Evolutionary conservation across 495 filamentous ascomycete genomes (phyloP).

Genomic region (Hypoxylon lenormandii): DNA sequence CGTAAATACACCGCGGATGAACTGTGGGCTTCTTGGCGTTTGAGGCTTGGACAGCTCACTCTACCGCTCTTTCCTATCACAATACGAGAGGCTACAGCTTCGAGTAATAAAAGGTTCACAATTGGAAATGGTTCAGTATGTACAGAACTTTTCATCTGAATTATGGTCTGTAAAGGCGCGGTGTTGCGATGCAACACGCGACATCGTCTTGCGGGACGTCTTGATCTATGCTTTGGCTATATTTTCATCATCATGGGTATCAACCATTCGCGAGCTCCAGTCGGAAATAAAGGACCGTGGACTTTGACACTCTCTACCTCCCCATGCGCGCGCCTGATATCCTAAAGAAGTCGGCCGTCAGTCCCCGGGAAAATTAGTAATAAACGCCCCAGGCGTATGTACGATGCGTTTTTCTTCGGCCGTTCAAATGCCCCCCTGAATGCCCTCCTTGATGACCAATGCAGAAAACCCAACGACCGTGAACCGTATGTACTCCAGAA

Average conservation of each 20-base stretch:
- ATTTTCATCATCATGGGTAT: conserved; percentile 46
- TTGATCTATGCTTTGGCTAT: conserved; percentile 26
- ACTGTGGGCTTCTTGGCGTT: no score
- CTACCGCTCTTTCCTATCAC: neutral
- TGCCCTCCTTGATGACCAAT: conserved; percentile 31
- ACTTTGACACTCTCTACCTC: conserved; percentile 32
- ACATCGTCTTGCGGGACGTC: conserved; percentile 25
- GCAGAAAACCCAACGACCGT: conserved; percentile 34
- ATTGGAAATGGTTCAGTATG: neutral
- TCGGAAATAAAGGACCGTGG: conserved; percentile 17
- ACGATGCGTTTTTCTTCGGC: conserved; percentile 34
- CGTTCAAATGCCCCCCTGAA: conserved; percentile 23
- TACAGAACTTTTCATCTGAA: conserved; percentile 24
- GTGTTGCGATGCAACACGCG: conserved; percentile 18
- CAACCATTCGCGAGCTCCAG: conserved; percentile 37
- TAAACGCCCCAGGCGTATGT: conserved; percentile 38
- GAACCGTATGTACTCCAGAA: conserved; percentile 38
- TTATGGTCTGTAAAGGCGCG: conserved; percentile 23
- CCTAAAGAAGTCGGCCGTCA: conserved; percentile 12
- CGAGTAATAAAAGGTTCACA: neutral
- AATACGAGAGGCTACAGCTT: neutral
- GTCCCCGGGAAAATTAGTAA: conserved; percentile 21
- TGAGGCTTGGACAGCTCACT: neutral
- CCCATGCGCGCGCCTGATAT: conserved; percentile 24
- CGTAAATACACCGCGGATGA: no score